Percentiles rank a stretch among this genome's conserved stretches.
These are phyloP conservation scores for Chalaropsis thielavioides DNA, from an alignment of 2,329 filamentous ascomycete genomes.

Conservation along the genomic window DNA sequence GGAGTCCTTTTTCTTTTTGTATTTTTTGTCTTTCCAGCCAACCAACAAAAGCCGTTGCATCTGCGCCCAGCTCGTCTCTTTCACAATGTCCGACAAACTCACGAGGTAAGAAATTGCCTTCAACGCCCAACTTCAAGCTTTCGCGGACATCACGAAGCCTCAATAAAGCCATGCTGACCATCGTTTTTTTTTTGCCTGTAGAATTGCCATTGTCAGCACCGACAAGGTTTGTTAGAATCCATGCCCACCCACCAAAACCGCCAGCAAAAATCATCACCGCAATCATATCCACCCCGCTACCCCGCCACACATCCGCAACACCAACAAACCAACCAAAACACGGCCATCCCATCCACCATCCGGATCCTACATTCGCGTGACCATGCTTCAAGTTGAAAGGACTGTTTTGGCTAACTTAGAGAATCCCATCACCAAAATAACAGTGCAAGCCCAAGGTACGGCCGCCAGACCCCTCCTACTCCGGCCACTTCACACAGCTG, in stretches of 20 bases:
- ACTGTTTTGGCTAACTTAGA: slow-evolving; percentile 5
- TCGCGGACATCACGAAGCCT: not conserved
- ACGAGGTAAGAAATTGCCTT: slow-evolving; percentile 54
- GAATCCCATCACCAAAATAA: slow-evolving; percentile 17
- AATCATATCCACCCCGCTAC: slow-evolving; percentile 24
- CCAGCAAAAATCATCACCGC: not conserved
- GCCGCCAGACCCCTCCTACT: not conserved
- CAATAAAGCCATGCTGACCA: slow-evolving; percentile 2
- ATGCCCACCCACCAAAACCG: slow-evolving; percentile 16
- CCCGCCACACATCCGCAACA: slow-evolving; percentile 23
- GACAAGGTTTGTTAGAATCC: slow-evolving; percentile 61
- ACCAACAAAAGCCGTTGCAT: not conserved
- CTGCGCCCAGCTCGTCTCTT: not conserved
- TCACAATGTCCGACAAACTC: slow-evolving; percentile 76
- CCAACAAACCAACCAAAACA: no score
- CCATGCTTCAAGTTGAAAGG: not conserved
- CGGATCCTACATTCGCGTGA: not conserved
- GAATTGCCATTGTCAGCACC: slow-evolving; percentile 96
- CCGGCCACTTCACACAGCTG: slow-evolving; percentile 16
- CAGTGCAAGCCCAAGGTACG: slow-evolving; percentile 78
- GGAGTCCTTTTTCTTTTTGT: not conserved
- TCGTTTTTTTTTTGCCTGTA: slow-evolving; percentile 26
- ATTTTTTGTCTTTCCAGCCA: not conserved
- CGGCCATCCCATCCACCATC: no score
- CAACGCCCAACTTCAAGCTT: not conserved